Evolutionary conservation across 2,329 filamentous ascomycete species (phyloP).

Genomic region (Claviceps lovelessii): DNA sequence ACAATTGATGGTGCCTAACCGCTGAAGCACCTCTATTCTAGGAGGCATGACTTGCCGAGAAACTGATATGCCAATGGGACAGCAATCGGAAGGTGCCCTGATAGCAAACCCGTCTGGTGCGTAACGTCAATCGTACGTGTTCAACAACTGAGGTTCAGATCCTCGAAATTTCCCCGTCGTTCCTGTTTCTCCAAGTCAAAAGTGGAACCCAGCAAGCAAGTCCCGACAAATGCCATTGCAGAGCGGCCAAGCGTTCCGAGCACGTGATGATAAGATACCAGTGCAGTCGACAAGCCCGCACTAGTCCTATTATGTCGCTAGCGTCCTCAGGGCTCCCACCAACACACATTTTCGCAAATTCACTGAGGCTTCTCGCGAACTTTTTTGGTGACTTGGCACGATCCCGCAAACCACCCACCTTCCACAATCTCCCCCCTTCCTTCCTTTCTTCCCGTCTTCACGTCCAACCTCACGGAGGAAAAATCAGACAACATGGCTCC

Average conservation of each 20-base stretch:
- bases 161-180: constrained; percentile 21
- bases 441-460: constrained; percentile 14
- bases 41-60: constrained; percentile 43
- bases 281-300: background rate
- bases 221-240: background rate
- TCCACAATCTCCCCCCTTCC: constrained; percentile 13
- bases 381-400: constrained; percentile 19
- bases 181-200: background rate
- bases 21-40: constrained; percentile 46
- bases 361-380: constrained; percentile 24
- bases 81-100: background rate
- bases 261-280: constrained; percentile 18
- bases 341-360: constrained; percentile 27
- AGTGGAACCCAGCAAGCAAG: background rate
- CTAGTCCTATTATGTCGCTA: constrained; percentile 15
- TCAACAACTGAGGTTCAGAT: background rate
- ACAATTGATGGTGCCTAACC: constrained; percentile 47
- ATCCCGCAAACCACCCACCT: constrained; percentile 8
- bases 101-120: background rate
- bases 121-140: background rate
- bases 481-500: constrained; percentile 72
- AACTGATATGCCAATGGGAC: background rate
- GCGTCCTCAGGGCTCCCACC: constrained; percentile 20
- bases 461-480: constrained; percentile 19
- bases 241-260: constrained; percentile 10